Base-by-base conservation (phyloP, 2,329 filamentous ascomycete species). In the Fusarium metavorans region DNA sequence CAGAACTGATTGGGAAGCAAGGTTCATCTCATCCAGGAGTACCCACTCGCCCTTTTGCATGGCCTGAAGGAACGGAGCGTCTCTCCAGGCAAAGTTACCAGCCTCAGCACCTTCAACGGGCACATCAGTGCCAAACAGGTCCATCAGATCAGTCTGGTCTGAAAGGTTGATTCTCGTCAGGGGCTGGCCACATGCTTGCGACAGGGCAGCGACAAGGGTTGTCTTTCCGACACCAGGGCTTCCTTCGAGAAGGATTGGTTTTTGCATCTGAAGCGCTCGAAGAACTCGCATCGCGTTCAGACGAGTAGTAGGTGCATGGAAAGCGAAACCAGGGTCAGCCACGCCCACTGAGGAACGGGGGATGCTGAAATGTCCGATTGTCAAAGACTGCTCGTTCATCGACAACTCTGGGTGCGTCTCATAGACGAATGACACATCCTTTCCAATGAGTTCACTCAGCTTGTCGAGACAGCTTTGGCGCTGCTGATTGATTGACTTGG, bases 41-140 rank as follows among this genome's bases (percentile, higher is more conserved):
- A 99, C 97, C 97, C 97, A 99, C 77, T 97, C 94, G 32, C 97
- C 97, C 67, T 91, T 93, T 81, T 98, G 97, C 96, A 99, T 98
- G 0, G 97, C 97, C 80, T 95, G 94, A 23, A 99, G 86, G 81
- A 99, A 98, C 1, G 97, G 95, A 0, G 96, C 97, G 81, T 99
- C 96, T 76, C 95, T 91, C 97, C 97, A 99, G 1, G 94, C 93
- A 80, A 99, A 99, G 69, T 94, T 93, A 1, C 97, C 97, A 9
- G 95, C 93, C 78, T 94, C 92, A 1, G 93, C 95, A n/a, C 95
- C 95, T 83, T 98, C 97, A 5, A 98, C 92, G 0, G 97, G 97
- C 9, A 98, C 95, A 84, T 99, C 97, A 0, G 96, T 98, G 68
- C 97, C 97, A 81, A 99, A 99, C 1, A 99, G 87, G 81, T 99